A percentile compares a stretch with the other conserved stretches of the same genome.
These are phyloP conservation scores for Rhizopus microsporus DNA, from an alignment of 371 early-diverging fungal species.

Conservation along the genomic window DNA sequence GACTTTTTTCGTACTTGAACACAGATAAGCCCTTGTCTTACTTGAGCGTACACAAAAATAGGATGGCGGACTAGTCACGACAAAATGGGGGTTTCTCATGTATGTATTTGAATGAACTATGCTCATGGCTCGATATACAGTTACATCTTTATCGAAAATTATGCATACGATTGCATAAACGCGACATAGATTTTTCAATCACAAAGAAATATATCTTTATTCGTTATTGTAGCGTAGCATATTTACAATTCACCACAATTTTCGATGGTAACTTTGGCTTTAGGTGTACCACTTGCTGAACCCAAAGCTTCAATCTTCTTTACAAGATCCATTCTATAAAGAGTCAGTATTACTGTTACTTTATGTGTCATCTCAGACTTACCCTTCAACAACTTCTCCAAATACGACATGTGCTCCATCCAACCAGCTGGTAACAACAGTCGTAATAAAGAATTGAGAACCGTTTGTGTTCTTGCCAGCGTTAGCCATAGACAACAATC, in stretches of 20 bases:
- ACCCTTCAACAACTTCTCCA: conserved; percentile 85
- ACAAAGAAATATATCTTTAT: too few species aligned
- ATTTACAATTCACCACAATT: conserved; percentile 66
- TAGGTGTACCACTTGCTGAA: conserved; percentile 59
- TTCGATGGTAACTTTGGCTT: conserved; percentile 52
- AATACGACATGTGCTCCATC: conserved; percentile 99
- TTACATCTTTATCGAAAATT: too few species aligned
- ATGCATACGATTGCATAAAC: too few species aligned
- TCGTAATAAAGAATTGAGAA: conserved; percentile 98
- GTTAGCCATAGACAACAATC: conserved; percentile 95
- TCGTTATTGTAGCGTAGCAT: too few species aligned
- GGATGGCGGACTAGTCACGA: too few species aligned
- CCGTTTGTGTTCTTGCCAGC: conserved; percentile 95
- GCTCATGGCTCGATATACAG: too few species aligned
- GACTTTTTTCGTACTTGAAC: too few species aligned
- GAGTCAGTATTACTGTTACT: background rate
- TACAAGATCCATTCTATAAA: conserved; percentile 65
- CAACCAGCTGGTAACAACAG: conserved; percentile 84
- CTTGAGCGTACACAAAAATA: too few species aligned
- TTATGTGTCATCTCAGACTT: conserved; percentile 15
- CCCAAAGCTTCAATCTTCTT: conserved; percentile 73
- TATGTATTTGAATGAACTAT: too few species aligned
- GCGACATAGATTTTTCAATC: too few species aligned
- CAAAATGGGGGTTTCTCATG: too few species aligned
- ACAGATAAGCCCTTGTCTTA: too few species aligned